Evolutionary conservation across 257 asterid genomes (phyloP).

Genomic region (Plantago ovata): DNA sequence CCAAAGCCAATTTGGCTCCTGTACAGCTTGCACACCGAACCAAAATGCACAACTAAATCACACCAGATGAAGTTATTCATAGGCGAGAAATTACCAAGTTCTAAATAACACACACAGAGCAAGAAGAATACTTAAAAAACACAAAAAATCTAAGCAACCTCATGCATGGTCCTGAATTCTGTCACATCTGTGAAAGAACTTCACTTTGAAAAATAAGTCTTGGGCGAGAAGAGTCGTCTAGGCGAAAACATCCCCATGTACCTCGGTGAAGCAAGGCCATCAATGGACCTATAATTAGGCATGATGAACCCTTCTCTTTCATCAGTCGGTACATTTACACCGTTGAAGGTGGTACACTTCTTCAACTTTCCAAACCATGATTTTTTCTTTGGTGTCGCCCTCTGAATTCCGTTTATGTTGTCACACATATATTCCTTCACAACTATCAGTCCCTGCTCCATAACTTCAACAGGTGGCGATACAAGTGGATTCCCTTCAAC

Average conservation of each 20-base stretch:
- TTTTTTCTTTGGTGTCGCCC: constrained; percentile 34
- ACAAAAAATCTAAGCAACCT: neutral
- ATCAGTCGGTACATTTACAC: constrained; percentile 31
- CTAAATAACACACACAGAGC: neutral
- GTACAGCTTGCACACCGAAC: neutral
- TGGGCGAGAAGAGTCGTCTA: constrained; percentile 39
- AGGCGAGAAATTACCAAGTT: too few species aligned
- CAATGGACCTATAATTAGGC: constrained; percentile 37
- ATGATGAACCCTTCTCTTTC: constrained; percentile 29
- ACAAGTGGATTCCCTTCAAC: constrained; percentile 79
- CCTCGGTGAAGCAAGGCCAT: constrained; percentile 41
- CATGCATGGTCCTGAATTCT: neutral
- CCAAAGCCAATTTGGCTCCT: neutral
- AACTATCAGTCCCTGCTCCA: constrained; percentile 56
- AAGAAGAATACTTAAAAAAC: neutral
- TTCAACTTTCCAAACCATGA: constrained; percentile 84
- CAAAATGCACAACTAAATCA: neutral
- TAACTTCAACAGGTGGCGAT: constrained; percentile 59
- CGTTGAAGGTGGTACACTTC: constrained; percentile 63
- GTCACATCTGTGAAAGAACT: neutral
- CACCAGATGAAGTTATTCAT: neutral
- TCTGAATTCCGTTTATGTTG: constrained; percentile 49
- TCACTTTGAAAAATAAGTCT: constrained; percentile 34
- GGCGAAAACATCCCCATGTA: constrained; percentile 46
- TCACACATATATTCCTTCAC: constrained; percentile 62